These are phyloP conservation scores for Aureobasidium uvarum DNA, from an alignment of 2,329 filamentous ascomycete species.

Conservation along the genomic window DNA sequence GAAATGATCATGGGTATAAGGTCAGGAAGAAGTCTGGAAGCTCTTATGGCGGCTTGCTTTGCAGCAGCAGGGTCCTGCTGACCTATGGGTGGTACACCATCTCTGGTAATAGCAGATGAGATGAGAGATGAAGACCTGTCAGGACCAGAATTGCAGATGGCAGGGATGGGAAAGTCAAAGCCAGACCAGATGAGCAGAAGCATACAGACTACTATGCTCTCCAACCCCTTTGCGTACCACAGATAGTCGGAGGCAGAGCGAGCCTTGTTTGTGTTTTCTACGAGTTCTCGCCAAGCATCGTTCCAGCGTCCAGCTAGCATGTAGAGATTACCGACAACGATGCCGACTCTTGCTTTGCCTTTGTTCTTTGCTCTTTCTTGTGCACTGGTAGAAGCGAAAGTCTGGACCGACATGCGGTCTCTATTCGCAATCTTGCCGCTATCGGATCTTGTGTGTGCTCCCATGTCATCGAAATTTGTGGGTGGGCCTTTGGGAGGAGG, in stretches of 20 bases:
- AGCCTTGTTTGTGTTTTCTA: constrained; percentile 74
- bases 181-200: constrained; percentile 81
- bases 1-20: constrained; percentile 71
- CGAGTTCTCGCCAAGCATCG: constrained; percentile 79
- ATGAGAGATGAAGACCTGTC: constrained; percentile 31
- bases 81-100: constrained; percentile 24
- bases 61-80: constrained; percentile 28
- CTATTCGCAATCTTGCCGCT: constrained; percentile 40
- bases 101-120: constrained; percentile 14
- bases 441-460: constrained; percentile 38
- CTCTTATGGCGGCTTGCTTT: constrained; percentile 45
- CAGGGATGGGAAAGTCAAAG: constrained; percentile 66
- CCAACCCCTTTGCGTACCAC: constrained; percentile 96
- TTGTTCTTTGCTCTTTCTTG: constrained; percentile 63
- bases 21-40: constrained; percentile 65
- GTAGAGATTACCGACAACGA: constrained; percentile 81
- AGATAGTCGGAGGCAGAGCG: constrained; percentile 83
- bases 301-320: constrained; percentile 86
- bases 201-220: constrained; percentile 79
- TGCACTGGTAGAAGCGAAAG: constrained; percentile 70
- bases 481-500: constrained; percentile 40
- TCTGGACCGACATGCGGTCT: constrained; percentile 61
- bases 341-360: constrained; percentile 73
- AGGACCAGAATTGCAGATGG: constrained; percentile 35
- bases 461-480: constrained; percentile 56